Evolutionary conservation across 2,329 filamentous ascomycete genomes (phyloP), one percentile per base, ranked within the genome.

Genomic region (Penicillium sp.): DNA sequence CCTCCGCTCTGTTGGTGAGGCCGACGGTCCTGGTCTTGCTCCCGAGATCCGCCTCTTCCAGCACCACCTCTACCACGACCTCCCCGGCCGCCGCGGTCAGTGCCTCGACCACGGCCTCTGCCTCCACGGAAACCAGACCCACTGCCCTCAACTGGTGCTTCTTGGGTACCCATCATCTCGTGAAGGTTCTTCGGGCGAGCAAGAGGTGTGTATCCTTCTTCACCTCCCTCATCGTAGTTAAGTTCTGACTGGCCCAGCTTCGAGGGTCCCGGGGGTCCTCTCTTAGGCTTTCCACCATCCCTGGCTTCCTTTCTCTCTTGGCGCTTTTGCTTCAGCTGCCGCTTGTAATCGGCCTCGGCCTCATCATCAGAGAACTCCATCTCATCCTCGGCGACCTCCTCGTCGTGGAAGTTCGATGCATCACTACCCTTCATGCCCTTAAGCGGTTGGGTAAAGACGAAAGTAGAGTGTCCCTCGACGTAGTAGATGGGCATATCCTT

Each of bases 291-390:
- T 22, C 76, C 76, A 21, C 71, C 76, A 44, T 74, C 76, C 59
- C 74, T 81, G 52, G 75, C 78, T 59, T 78, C 79, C 68, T 79
- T 79, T 68, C 81, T 84, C 53, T 79, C 79, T 58, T 80, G 78
- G 66, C 83, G 85, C 74, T 88, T 88, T 61, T 87, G 82, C 75
- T 92, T 92, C 52, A 86, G 67, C 58, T 83, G 82, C 55, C 84
- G 79, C 77, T 89, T 96, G 71, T 91, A 86, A 66, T 92, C 90
- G 8, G 89, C 89, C 75, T 99, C 95, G 65, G 90, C 90, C 76
- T 99, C 95, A 68, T 99, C 95, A 65, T 99, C 95, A 0, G 93
- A 97, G 73, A 98, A 98, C 71, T 98, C 95, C 65, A 91, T 84
- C 71, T 98, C 93, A 37, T 96, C 90, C 31, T 90, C 88, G 16